These are phyloP conservation scores for Cyathus striatus DNA, from an alignment of 768 basidiomycete genomes.

Conservation along the genomic window DNA sequence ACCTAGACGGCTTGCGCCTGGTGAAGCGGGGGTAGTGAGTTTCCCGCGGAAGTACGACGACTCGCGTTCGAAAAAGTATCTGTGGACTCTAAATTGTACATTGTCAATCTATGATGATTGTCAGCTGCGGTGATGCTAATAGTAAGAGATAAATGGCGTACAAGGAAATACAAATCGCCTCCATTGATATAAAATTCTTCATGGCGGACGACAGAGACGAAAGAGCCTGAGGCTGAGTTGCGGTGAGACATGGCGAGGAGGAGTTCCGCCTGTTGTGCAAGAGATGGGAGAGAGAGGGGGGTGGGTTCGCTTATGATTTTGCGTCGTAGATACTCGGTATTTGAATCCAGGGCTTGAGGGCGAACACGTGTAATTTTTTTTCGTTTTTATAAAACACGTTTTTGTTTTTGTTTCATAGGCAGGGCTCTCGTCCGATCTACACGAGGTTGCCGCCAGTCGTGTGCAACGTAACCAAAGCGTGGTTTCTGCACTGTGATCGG, in stretches of 20 bases:
- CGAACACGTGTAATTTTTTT: slow-evolving; percentile 25
- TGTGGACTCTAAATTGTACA: slow-evolving; percentile 50
- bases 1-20: slow-evolving; percentile 27
- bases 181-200: slow-evolving; percentile 45
- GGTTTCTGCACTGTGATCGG: too few relatives aligned
- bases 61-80: slow-evolving; percentile 61
- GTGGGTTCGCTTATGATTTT: slow-evolving; percentile 24
- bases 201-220: slow-evolving; percentile 18
- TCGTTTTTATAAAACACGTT: slow-evolving; percentile 19
- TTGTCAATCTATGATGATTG: slow-evolving; percentile 43
- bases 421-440: slow-evolving; percentile 13
- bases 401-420: slow-evolving; percentile 4
- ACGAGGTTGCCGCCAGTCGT: too few relatives aligned
- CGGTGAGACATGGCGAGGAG: slow-evolving; percentile 14
- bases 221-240: slow-evolving; percentile 6
- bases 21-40: slow-evolving; percentile 21
- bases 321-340: slow-evolving; percentile 20
- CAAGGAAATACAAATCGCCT: slow-evolving; percentile 51
- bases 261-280: slow-evolving; percentile 12
- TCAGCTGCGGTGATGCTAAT: background rate
- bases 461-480: too few relatives aligned
- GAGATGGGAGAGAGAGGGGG: slow-evolving; percentile 20
- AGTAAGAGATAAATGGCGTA: slow-evolving; percentile 16
- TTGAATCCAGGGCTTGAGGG: slow-evolving; percentile 17
- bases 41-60: slow-evolving; percentile 40